phyloP scores from a whole-genome alignment of 2,329 filamentous ascomycete species.

The Triangularia setosa region DNA sequence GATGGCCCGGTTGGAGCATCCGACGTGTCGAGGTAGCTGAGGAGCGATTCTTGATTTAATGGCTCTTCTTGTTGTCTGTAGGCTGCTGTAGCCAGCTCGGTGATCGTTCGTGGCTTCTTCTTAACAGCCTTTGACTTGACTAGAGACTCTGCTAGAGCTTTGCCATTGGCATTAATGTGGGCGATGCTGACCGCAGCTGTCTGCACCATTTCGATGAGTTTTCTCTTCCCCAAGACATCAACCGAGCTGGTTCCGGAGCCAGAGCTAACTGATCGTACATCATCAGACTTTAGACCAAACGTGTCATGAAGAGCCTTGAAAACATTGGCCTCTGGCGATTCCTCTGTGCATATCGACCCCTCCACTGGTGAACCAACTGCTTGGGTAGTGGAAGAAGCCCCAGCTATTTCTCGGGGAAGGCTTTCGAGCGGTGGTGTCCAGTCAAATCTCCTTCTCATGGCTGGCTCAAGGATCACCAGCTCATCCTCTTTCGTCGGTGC shows the following conservation, averaged over 20 bases:
- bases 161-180: constrained; percentile 10
- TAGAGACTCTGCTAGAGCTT: constrained; percentile 30
- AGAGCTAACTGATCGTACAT: neutral
- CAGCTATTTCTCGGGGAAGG: constrained; percentile 20
- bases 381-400: constrained; percentile 31
- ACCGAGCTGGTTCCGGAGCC: constrained; percentile 9
- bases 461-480: constrained; percentile 42
- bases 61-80: constrained; percentile 46
- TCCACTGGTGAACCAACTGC: constrained; percentile 25
- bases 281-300: constrained; percentile 37
- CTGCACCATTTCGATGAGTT: constrained; percentile 49
- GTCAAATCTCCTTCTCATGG: constrained; percentile 52
- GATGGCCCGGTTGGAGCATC: constrained; percentile 32
- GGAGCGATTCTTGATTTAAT: constrained; percentile 36
- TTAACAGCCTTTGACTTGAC: constrained; percentile 52
- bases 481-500: constrained; percentile 23
- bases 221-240: constrained; percentile 50
- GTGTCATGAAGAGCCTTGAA: constrained; percentile 44
- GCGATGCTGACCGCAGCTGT: constrained; percentile 24
- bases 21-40: constrained; percentile 43
- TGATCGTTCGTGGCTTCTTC: constrained; percentile 74
- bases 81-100: constrained; percentile 69
- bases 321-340: constrained; percentile 26
- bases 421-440: constrained; percentile 64
- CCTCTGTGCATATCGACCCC: constrained; percentile 8